Conservation (phyloP, 108 stramenopile genomes). For the Pinguiococcus pyrenoidosus region DNA sequence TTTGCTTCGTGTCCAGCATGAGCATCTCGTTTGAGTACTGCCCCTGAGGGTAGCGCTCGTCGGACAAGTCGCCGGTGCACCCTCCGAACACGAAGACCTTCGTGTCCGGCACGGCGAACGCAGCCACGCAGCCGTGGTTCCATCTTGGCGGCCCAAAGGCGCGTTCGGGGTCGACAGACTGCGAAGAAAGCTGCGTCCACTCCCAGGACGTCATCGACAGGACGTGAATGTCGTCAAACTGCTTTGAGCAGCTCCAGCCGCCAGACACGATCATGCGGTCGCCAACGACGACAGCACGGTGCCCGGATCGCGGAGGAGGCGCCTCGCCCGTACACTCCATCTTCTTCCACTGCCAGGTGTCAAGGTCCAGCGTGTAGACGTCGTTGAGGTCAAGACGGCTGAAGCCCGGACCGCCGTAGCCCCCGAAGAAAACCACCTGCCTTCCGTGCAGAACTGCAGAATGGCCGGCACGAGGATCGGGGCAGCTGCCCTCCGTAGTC, state of each 20-base stretch:
- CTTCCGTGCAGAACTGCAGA: too few species aligned
- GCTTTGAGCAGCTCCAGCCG: constrained; percentile 56
- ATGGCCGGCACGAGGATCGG: too few species aligned
- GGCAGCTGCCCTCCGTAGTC: too few species aligned
- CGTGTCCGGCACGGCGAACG: constrained; percentile 59
- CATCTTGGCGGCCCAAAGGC: constrained; percentile 51
- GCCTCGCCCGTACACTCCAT: too few species aligned
- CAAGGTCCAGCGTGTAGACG: constrained; percentile 34
- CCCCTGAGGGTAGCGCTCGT: constrained; percentile 43
- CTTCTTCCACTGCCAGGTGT: constrained; percentile 40
- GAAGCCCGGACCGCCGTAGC: constrained; percentile 61
- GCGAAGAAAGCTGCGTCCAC: too few species aligned
- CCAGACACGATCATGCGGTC: constrained; percentile 51
- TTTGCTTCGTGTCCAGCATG: constrained; percentile 43
- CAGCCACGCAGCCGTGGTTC: constrained; percentile 53
- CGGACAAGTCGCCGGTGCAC: constrained; percentile 47
- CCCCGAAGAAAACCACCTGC: too few species aligned
- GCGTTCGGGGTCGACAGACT: constrained; percentile 25
- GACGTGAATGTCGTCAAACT: constrained; percentile 57
- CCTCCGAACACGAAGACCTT: constrained; percentile 71
- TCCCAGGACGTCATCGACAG: constrained; percentile 48
- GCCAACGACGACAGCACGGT: constrained; percentile 40
- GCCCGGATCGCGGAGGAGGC: too few species aligned
- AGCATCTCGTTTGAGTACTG: constrained; percentile 41
- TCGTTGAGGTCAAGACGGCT: constrained; percentile 55